A percentile compares a stretch with the other conserved stretches of the same genome.
These are phyloP conservation scores for Hypericum perforatum DNA, from an alignment of 345 rosid genomes.

Conservation along the genomic window DNA sequence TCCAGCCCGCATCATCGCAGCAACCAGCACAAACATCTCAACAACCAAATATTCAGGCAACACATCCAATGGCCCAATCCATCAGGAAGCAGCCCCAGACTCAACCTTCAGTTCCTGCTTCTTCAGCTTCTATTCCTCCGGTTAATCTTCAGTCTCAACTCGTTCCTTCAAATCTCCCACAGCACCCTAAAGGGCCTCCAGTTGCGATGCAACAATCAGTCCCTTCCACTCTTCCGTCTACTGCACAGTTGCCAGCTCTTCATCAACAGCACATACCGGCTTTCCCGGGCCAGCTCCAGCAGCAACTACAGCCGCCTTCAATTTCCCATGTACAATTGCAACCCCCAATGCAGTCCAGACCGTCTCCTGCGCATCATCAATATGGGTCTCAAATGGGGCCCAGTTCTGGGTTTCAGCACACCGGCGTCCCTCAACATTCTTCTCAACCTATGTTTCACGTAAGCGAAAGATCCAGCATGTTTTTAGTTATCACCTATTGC, in stretches of 20 bases:
- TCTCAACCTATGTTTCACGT: slow-evolving; percentile 75
- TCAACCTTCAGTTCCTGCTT: too few relatives aligned
- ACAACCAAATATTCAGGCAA: slow-evolving; percentile 39
- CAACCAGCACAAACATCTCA: slow-evolving; percentile 41
- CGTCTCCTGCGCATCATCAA: slow-evolving; percentile 46
- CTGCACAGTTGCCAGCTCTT: slow-evolving; percentile 44
- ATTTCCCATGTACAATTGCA: slow-evolving; percentile 50
- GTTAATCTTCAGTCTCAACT: too few relatives aligned
- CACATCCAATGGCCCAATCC: slow-evolving; percentile 18
- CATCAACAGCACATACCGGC: slow-evolving; percentile 54
- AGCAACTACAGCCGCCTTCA: slow-evolving; percentile 44
- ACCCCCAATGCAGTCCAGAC: slow-evolving; percentile 52
- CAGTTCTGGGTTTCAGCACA: slow-evolving; percentile 55
- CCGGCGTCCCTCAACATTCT: slow-evolving; percentile 59
- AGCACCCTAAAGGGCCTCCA: slow-evolving; percentile 56
- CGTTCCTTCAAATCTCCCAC: slow-evolving; percentile 13
- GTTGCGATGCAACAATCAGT: slow-evolving; percentile 49
- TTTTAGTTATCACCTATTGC: background rate
- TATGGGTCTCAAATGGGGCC: slow-evolving; percentile 57
- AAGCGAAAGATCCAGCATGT: slow-evolving; percentile 23
- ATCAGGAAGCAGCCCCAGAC: too few relatives aligned
- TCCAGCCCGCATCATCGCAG: slow-evolving; percentile 42
- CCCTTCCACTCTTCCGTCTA: slow-evolving; percentile 44
- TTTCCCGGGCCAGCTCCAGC: slow-evolving; percentile 61
- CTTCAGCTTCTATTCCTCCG: too few relatives aligned